Evolutionary conservation across 179 eudicot species (phyloP), one percentile per base, ranked within the genome.

Genomic region (Beta lomatogona): DNA sequence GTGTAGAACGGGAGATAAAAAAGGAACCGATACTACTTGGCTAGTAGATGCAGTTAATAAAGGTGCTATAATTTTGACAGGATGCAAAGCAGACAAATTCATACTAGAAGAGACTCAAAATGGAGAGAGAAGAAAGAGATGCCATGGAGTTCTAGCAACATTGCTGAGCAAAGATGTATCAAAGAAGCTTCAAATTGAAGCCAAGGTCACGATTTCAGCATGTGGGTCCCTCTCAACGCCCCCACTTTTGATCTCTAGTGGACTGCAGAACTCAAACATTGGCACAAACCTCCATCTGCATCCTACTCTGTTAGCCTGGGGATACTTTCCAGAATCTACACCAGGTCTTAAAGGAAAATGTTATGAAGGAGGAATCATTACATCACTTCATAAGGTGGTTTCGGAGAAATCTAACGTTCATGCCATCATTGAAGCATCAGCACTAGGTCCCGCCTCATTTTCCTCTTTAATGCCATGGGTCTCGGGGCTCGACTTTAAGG

Each of bases 1-100:
- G 6, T 93, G 97, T 14, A 86, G 73, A 63, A 75, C 87, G 18
- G 91, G 91, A 3, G 91, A 91, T 57, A 93, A 93, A 82, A 80
- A 88, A 73, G 94, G 97, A 28, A 86, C 96, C 11, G 94, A 91
- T 73, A 72, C 89, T 10, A 93, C 97, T 28, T 93, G 97, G 97
- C 90, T 93, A 9, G 92, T 88, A 9, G 97, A 93, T 63, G 92
- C 92, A 16, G 93, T 91, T 48, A 61, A 81, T 31, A 45, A 52
- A 16, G 92, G 92, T 22, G 90, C 94, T 4, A 91, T 92, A 68
- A 88, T 93, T 58, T 80, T 93, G 44, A 86, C 93, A 0, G 93
- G 94, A 45, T 85, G 89, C 79, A 85, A 88, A 79, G 97, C 93
- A 0, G 88, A 90, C 78, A 86, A 67, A 44, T 69, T 90, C 50